Percentiles rank a stretch among this genome's conserved stretches.
phyloP scores from a whole-genome alignment of 2,329 filamentous ascomycete species.

The Curvularia sp. region DNA sequence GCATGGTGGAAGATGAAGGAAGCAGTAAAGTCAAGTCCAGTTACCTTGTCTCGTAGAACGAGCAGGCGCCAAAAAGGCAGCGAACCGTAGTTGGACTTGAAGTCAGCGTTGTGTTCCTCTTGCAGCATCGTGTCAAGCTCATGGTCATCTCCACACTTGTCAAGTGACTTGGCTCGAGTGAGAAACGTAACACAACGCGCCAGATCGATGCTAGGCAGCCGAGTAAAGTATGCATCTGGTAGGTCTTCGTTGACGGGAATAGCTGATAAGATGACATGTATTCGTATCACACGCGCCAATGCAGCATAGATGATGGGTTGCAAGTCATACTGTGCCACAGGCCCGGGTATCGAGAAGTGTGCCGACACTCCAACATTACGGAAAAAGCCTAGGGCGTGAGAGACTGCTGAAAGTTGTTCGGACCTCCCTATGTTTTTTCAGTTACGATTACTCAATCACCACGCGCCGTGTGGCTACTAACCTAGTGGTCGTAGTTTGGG shows the following conservation, averaged over 20 bases:
- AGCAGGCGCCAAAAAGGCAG: constrained; percentile 54
- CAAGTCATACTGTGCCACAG: not conserved
- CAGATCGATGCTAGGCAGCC: not conserved
- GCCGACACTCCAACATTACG: constrained; percentile 51
- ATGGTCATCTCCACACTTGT: not conserved
- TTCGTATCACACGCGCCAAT: not conserved
- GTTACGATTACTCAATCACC: not conserved
- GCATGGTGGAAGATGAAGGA: constrained; percentile 57
- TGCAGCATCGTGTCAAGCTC: constrained; percentile 53
- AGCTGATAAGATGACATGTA: not conserved
- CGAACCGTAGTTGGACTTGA: constrained; percentile 33
- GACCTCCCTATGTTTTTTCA: constrained; percentile 43
- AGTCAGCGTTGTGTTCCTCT: constrained; percentile 52
- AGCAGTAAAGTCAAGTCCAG: constrained; percentile 47
- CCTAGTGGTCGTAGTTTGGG: not conserved
- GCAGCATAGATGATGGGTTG: not conserved
- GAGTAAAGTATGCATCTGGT: not conserved
- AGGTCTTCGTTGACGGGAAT: not conserved
- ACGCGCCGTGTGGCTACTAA: not conserved
- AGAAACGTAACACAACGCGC: not conserved
- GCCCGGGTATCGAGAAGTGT: constrained; percentile 29
- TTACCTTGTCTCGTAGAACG: constrained; percentile 37
- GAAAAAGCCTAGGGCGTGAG: constrained; percentile 53
- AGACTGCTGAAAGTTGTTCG: constrained; percentile 53
- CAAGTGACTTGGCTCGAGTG: not conserved